Evolutionary conservation across 306 rosid genomes (phyloP), one percentile per base, ranked within the genome.

Genomic region (Cicer arietinum): DNA sequence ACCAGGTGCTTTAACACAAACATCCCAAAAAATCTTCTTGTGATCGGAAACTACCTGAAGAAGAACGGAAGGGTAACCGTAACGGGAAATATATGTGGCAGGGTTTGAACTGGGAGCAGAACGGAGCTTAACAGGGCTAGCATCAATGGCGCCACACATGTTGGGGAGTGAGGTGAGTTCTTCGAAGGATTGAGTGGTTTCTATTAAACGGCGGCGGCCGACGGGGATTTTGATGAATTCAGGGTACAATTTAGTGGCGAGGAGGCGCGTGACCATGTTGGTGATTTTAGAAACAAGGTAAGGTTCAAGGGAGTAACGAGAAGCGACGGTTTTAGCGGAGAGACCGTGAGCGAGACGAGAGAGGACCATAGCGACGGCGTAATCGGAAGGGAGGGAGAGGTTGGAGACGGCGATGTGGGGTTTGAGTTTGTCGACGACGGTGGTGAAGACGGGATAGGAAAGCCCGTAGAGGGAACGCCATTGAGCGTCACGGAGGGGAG

Each of bases 391-490:
- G 30, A 92, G 92, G 1, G 97, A 94, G 75, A 94, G 97, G 54
- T 92, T 92, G 9, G 96, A 94, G 56, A 84, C 83, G 7, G 93
- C 87, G 61, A 94, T 92, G 73, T 91, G 93, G 72, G 99, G 93
- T 42, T 89, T 90, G 53, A 94, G 96, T 73, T 94, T 94, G 5
- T 94, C 96, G 1, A 94, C 97, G 53, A 90, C 92, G 30, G 95
- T 90, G 47, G 96, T 91, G 85, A 94, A 94, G 9, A 94, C 97
- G 0, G 93, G 98, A 76, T 91, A 85, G 10, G 96, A 91, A 35
- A 94, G 84, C 56, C 98, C 98, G 80, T 91, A 94, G 1, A 94
- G 89, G 10, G 97, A 88, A 2, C 98, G 89, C 97, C 97, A 94
- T 13, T 86, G 97, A 11, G 97, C 93, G 44, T 94, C 97, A 7